Evolutionary conservation across 306 rosid species (phyloP).

Genomic region (Ormosia emarginata): DNA sequence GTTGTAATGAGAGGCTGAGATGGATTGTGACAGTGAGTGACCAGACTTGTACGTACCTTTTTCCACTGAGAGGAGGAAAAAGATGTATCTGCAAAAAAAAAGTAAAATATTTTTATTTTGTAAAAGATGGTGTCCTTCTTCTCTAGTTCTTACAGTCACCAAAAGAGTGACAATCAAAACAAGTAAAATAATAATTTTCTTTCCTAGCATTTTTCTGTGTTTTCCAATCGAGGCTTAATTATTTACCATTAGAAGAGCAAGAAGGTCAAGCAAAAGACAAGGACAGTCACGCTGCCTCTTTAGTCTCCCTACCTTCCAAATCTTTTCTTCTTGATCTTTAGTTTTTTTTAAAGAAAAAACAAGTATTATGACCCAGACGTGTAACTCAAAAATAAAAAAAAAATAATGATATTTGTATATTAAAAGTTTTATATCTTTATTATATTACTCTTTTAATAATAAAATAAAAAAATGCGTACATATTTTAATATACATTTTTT

Average conservation of each 20-base stretch:
- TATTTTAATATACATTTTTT: too few species aligned
- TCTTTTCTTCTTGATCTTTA: background rate
- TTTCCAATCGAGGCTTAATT: background rate
- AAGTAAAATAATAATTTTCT: background rate
- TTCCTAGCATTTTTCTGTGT: background rate
- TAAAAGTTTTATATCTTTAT: too few species aligned
- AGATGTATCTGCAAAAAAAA: conserved; percentile 15
- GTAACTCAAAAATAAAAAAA: too few species aligned
- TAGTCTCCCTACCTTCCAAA: background rate
- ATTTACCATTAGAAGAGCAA: background rate
- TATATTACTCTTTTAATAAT: too few species aligned
- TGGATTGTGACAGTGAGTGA: conserved; percentile 39
- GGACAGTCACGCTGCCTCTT: background rate
- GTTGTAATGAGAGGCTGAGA: conserved; percentile 26
- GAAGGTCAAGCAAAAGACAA: background rate
- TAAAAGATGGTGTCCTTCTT: background rate
- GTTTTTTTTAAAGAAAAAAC: too few species aligned
- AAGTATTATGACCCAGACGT: too few species aligned
- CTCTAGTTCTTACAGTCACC: background rate
- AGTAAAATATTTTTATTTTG: conserved; percentile 11
- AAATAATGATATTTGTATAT: too few species aligned
- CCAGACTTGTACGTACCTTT: conserved; percentile 10
- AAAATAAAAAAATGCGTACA: too few species aligned
- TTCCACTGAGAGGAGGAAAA: conserved; percentile 10
- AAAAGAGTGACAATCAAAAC: background rate